Evolutionary conservation across 768 basidiomycete species (phyloP).

Genomic region (Auricularia cornea): DNA sequence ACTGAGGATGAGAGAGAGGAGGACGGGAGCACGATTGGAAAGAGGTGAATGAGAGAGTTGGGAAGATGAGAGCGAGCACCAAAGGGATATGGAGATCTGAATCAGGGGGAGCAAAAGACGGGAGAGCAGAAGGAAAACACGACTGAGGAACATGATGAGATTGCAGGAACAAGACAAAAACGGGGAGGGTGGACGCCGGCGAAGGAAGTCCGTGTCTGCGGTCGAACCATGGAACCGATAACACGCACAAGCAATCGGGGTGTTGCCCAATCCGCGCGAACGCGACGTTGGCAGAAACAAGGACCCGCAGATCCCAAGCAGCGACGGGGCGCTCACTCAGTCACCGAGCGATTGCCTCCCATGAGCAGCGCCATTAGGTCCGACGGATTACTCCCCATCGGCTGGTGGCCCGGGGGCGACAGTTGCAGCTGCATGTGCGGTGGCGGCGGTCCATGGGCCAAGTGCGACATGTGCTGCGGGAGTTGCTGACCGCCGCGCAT

Average conservation of each 20-base stretch:
- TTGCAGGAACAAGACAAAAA: background rate
- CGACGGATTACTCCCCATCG: background rate
- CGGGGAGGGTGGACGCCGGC: background rate
- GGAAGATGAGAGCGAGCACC: slow-evolving; percentile 1
- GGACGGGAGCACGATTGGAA: background rate
- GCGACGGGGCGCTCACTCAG: background rate
- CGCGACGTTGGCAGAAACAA: background rate
- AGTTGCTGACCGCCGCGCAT: slow-evolving; percentile 32
- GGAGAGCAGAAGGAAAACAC: background rate
- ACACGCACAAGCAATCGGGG: background rate
- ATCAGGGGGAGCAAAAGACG: slow-evolving; percentile 3
- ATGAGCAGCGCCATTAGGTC: slow-evolving; percentile 81
- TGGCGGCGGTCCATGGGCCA: slow-evolving; percentile 41
- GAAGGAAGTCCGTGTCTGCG: slow-evolving; percentile 2
- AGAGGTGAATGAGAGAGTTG: background rate
- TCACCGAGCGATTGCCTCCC: slow-evolving; percentile 36
- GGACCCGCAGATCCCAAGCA: background rate
- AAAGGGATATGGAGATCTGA: background rate
- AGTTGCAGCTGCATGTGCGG: slow-evolving; percentile 56
- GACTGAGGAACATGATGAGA: background rate
- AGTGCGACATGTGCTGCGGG: slow-evolving; percentile 50
- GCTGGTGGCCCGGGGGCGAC: slow-evolving; percentile 1
- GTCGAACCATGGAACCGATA: background rate
- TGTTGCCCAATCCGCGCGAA: background rate
- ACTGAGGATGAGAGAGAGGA: background rate